Conservation (phyloP, 2,329 filamentous ascomycete species). For the Penicillium brevicompactum region DNA sequence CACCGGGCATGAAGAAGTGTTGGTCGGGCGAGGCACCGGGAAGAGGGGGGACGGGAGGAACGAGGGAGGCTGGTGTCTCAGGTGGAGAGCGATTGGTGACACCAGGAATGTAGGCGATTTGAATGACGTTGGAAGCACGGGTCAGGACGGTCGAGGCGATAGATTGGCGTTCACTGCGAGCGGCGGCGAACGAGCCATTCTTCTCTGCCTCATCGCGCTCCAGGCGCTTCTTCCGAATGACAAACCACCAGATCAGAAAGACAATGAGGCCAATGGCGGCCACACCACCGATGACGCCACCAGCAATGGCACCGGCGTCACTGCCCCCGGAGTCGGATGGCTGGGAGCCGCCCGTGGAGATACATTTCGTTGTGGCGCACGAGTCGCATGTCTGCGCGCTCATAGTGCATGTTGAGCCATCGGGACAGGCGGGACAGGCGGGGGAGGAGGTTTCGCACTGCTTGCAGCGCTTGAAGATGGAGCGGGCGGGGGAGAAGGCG, state of each 20-base stretch:
- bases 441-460: constrained; percentile 56
- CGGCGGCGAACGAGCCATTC: constrained; percentile 53
- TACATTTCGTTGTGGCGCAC: constrained; percentile 60
- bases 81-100: constrained; percentile 89
- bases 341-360: constrained; percentile 21
- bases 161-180: constrained; percentile 72
- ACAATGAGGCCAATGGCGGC: constrained; percentile 71
- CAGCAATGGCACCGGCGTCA: constrained; percentile 83
- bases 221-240: constrained; percentile 73
- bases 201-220: constrained; percentile 61
- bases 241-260: constrained; percentile 85
- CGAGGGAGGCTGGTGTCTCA: constrained; percentile 76
- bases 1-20: constrained; percentile 90
- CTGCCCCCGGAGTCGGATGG: constrained; percentile 48
- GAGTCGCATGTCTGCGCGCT: constrained; percentile 60
- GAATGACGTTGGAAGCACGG: constrained; percentile 96
- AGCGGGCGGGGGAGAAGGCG: constrained; percentile 23
- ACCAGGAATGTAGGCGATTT: constrained; percentile 97
- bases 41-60: constrained; percentile 92
- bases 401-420: constrained; percentile 61
- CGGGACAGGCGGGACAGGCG: constrained; percentile 61
- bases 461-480: constrained; percentile 52
- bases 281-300: constrained; percentile 85
- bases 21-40: constrained; percentile 72
- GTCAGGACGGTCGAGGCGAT: constrained; percentile 95